These are phyloP conservation scores for Lasiosphaeria ovina DNA, from an alignment of 495 filamentous ascomycete genomes.

Conservation along the genomic window DNA sequence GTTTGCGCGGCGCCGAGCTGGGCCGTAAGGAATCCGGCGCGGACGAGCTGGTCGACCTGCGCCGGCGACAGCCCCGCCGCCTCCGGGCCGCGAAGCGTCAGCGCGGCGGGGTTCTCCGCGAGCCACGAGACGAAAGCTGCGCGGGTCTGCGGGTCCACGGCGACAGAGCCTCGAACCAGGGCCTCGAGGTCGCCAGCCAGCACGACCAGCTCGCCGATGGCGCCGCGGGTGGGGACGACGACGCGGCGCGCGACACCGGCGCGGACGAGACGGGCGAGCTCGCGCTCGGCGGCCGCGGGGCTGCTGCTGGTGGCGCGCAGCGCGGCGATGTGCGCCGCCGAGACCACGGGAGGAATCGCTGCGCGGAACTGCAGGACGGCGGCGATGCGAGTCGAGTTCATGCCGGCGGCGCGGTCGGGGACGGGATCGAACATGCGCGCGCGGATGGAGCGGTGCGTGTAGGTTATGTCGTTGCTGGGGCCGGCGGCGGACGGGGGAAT, in stretches of 20 bases:
- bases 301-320: conserved; percentile 61
- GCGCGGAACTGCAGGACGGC: conserved; percentile 67
- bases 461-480: conserved; percentile 55
- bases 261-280: conserved; percentile 62
- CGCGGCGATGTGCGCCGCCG: conserved; percentile 66
- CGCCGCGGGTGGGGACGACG: conserved; percentile 63
- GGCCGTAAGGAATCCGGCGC: conserved; percentile 68
- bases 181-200: conserved; percentile 60
- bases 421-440: conserved; percentile 66
- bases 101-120: conserved; percentile 50
- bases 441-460: conserved; percentile 61
- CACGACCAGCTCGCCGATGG: conserved; percentile 70
- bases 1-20: conserved; percentile 13
- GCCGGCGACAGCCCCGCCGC: conserved; percentile 54
- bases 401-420: conserved; percentile 61
- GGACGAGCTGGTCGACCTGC: conserved; percentile 51
- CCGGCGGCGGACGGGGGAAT: conserved; percentile 40
- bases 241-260: conserved; percentile 63
- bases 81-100: conserved; percentile 45
- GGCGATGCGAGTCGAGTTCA: conserved; percentile 70
- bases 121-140: conserved; percentile 59
- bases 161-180: conserved; percentile 45
- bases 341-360: conserved; percentile 67
- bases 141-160: conserved; percentile 51
- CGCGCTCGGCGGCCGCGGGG: conserved; percentile 70